Base-by-base conservation (phyloP, 129 eudicot genomes). In the Flaveria brownii region DNA sequence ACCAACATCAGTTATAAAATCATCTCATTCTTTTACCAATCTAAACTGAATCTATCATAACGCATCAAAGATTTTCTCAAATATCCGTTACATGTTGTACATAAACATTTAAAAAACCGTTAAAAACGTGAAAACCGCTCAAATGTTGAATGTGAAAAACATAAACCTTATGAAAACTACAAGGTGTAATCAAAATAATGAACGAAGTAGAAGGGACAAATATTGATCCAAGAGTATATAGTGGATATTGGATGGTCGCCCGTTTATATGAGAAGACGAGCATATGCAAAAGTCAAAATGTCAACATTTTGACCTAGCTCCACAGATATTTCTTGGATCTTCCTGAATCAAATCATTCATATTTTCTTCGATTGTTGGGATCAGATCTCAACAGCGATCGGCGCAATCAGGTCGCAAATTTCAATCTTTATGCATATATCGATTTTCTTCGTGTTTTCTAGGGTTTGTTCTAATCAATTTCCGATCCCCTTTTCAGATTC, bases 281-380 rank as follows among this genome's bases (percentile, higher is more conserved):
- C 77, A 60, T 43, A 78, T 78, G 39, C 77, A 78, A 78, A 73
- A 67, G 84, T 80, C 84, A 80, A 80, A 80, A 80, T 80, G 84
- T 80, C 84, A 80, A 80, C 80, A 17, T 74, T 67, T 80, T 80
- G 84, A 80, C 80, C 84, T 46, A 66, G 71, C 80, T 76, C 80
- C 26, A 6, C 6, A 22, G 70, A 68, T 67, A 56, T 80, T 73
- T 80, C 73, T 79, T 78, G 77, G 71, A 79, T 79, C 73, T 72
- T 79, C 64, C 64, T 80, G 83, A 80, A 73, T 80, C 79, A 67
- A 52, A 71, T 73, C 79, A 80, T 73, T 73, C 75, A 6, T 73
- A 72, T 67, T 74, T 72, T 71, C 65, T 20, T 67, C 61, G 18
- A 52, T 80, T 80, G 39, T 73, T 65, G 43, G 75, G 83, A 80